Evolutionary conservation across 768 basidiomycete genomes (phyloP).

Genomic region (Tulasnella sp.): DNA sequence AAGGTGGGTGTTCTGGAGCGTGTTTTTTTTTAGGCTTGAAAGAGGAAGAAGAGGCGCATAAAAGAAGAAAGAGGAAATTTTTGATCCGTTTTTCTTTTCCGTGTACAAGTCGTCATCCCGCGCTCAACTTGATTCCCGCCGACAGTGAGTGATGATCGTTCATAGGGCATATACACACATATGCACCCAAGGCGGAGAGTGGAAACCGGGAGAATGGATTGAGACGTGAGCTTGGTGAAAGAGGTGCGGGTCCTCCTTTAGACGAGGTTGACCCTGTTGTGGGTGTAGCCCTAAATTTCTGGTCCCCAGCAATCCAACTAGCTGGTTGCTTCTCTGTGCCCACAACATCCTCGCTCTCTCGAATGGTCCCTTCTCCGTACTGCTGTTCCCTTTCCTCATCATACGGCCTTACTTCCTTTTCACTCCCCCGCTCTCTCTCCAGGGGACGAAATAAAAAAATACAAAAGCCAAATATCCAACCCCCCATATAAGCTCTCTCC

Average conservation of each 20-base stretch:
- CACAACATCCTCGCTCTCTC: background rate
- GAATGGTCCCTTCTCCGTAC: background rate
- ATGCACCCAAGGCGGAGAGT: background rate
- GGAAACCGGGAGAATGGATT: background rate
- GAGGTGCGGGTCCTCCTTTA: too few relatives aligned
- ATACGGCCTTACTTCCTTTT: slow-evolving; percentile 4
- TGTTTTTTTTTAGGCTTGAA: background rate
- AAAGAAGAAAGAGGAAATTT: background rate
- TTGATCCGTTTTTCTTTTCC: too few relatives aligned
- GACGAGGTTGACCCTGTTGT: background rate
- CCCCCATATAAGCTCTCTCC: background rate
- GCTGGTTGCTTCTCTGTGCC: background rate
- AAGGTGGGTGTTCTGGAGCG: background rate
- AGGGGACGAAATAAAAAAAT: background rate
- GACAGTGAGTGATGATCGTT: too few relatives aligned
- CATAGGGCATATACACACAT: background rate
- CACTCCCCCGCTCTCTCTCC: background rate
- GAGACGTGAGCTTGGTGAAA: background rate
- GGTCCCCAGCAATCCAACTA: background rate
- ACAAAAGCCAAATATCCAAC: background rate
- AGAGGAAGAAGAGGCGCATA: background rate
- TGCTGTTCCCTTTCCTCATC: background rate
- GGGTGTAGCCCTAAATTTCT: background rate
- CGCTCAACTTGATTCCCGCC: background rate
- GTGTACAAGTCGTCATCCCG: too few relatives aligned